Percentiles rank a stretch among this genome's conserved stretches.
phyloP scores from a whole-genome alignment of 768 basidiomycete species.

The Myochromella boudieri region DNA sequence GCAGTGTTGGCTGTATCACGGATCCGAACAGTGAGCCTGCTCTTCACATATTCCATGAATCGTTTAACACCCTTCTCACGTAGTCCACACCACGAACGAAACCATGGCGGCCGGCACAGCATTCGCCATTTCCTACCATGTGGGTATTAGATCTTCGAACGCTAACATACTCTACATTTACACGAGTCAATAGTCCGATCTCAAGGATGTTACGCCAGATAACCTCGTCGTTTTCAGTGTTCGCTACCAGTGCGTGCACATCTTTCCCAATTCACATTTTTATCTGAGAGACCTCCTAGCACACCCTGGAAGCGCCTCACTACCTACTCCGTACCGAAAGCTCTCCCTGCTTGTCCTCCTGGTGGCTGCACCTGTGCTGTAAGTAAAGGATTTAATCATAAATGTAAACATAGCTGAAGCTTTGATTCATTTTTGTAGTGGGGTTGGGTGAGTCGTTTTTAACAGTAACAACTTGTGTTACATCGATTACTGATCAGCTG shows the following conservation, averaged over 20 bases:
- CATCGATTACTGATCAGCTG: neutral
- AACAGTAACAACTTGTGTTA: no score
- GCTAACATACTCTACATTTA: no score
- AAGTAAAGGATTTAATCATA: conserved; percentile 20
- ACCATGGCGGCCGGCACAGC: conserved; percentile 53
- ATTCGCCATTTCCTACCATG: conserved; percentile 55
- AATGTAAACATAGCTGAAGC: neutral
- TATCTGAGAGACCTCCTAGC: conserved; percentile 22
- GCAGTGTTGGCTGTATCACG: conserved; percentile 41
- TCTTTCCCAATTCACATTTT: neutral
- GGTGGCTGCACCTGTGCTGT: conserved; percentile 56
- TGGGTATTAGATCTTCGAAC: no score
- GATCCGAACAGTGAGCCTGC: conserved; percentile 49
- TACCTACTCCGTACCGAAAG: conserved; percentile 46
- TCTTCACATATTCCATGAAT: neutral
- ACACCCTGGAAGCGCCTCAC: conserved; percentile 54
- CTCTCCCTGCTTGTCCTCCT: conserved; percentile 47
- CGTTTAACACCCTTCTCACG: neutral
- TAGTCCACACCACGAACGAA: conserved; percentile 55
- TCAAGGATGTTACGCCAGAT: conserved; percentile 43
- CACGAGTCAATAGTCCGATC: conserved; percentile 48
- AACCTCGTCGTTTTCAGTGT: conserved; percentile 56
- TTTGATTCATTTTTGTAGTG: conserved; percentile 31
- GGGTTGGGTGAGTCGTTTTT: conserved; percentile 43
- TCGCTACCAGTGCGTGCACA: conserved; percentile 39